Conservation (phyloP, 78 protist genomes). For the Dictyostelium brefeldianum region DNA sequence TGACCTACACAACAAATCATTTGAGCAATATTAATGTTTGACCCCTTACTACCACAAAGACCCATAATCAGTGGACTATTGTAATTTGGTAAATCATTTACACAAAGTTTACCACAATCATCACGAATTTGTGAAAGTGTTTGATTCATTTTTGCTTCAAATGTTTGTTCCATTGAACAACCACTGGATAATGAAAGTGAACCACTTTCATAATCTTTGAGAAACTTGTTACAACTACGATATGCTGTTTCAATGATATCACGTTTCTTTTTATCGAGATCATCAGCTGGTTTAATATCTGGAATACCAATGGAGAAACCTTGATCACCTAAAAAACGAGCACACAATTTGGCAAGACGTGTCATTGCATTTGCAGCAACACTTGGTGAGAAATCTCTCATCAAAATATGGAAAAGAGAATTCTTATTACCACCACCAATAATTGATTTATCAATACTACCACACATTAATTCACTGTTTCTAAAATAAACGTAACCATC, state of each 20-base stretch:
- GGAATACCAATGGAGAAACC: constrained; percentile 99
- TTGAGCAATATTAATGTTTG: constrained; percentile 98
- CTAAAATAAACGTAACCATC: constrained; percentile 94
- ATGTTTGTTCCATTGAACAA: constrained; percentile 92
- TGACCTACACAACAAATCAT: constrained; percentile 99
- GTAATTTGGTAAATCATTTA: constrained; percentile 85
- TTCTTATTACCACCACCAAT: constrained; percentile 92
- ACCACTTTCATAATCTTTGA: constrained; percentile 86
- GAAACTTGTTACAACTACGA: constrained; percentile 79
- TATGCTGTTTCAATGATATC: constrained; percentile 86
- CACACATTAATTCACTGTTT: constrained; percentile 93
- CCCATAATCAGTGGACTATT: constrained; percentile 99
- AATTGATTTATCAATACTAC: constrained; percentile 94
- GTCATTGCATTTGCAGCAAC: constrained; percentile 94
- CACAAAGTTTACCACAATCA: constrained; percentile 95
- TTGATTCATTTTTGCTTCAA: constrained; percentile 91
- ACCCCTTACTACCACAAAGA: constrained; percentile 99
- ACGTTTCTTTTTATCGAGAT: constrained; percentile 84
- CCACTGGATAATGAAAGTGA: constrained; percentile 91
- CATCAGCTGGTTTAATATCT: constrained; percentile 95
- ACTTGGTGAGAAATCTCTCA: constrained; percentile 84
- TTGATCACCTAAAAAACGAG: constrained; percentile 62
- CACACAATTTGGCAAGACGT: constrained; percentile 93
- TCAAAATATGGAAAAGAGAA: constrained; percentile 92
- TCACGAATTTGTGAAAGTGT: constrained; percentile 95